A percentile compares a stretch with the other conserved stretches of the same genome.
Evolutionary conservation across 148 eudicot species (phyloP).

Genomic region (Dysphania ambrosioides): DNA sequence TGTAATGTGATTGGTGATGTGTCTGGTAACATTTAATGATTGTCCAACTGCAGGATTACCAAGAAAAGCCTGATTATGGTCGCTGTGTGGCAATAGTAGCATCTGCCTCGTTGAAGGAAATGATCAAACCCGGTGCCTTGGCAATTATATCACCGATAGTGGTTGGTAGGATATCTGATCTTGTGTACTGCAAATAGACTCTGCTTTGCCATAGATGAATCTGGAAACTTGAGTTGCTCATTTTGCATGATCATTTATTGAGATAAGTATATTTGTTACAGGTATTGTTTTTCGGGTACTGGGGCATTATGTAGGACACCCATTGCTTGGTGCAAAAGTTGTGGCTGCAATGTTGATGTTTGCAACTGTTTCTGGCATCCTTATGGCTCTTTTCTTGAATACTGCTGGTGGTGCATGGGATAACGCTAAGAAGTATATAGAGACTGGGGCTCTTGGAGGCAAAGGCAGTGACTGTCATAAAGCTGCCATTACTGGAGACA

Average conservation of each 20-base stretch:
- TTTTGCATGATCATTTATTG: constrained; percentile 2
- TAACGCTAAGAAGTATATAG: constrained; percentile 97
- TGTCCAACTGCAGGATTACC: constrained; percentile 60
- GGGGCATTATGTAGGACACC: constrained; percentile 87
- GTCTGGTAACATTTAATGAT: constrained; percentile 15
- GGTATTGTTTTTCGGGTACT: constrained; percentile 76
- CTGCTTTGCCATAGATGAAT: neutral
- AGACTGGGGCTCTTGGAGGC: constrained; percentile 98
- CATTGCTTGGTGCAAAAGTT: constrained; percentile 95
- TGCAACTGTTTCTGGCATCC: constrained; percentile 96
- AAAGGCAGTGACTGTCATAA: constrained; percentile 97
- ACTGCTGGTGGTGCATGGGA: constrained; percentile 99
- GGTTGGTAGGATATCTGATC: constrained; percentile 51
- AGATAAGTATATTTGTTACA: constrained; percentile 26
- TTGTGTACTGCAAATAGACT: neutral
- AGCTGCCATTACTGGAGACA: constrained; percentile 97
- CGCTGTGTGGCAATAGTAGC: constrained; percentile 99
- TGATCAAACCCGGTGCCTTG: constrained; percentile 94
- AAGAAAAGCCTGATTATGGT: constrained; percentile 95
- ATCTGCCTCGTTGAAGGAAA: constrained; percentile 88
- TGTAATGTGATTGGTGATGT: constrained; percentile 6
- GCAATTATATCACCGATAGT: constrained; percentile 81
- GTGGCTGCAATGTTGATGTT: constrained; percentile 95
- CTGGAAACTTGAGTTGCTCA: neutral
- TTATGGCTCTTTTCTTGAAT: constrained; percentile 98